Conservation (phyloP, 176 grass and related monocot genomes). For the Cenchrus americanus region DNA sequence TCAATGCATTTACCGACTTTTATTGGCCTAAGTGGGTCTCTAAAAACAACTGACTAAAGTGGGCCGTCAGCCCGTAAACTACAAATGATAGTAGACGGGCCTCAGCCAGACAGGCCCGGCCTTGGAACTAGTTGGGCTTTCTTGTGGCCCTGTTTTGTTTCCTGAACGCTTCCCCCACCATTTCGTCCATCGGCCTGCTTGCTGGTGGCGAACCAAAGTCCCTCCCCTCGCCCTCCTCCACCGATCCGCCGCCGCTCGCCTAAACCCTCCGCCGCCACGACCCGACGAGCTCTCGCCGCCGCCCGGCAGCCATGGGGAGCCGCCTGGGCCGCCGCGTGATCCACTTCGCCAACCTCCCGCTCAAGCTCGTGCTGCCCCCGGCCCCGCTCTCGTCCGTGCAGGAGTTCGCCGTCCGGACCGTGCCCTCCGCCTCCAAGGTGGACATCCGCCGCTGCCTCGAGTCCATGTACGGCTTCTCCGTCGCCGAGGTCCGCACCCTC, state of each 20-base stretch:
- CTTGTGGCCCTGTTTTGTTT: background rate
- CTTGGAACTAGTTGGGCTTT: background rate
- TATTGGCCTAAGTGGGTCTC: no score
- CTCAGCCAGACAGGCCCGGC: background rate
- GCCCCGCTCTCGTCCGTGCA: slow-evolving; percentile 81
- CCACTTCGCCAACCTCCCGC: slow-evolving; percentile 87
- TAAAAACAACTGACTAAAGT: no score
- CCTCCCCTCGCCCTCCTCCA: background rate
- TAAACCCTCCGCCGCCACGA: slow-evolving; percentile 14
- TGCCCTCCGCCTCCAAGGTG: slow-evolving; percentile 96
- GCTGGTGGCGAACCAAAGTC: background rate
- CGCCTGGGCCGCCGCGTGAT: slow-evolving; percentile 90
- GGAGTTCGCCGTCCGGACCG: slow-evolving; percentile 85
- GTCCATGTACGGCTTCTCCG: slow-evolving; percentile 84
- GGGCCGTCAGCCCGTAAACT: no score
- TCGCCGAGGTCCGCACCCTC: slow-evolving; percentile 87
- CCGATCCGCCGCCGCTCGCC: background rate
- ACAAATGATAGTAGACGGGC: no score
- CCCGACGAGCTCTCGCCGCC: background rate
- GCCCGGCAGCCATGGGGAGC: slow-evolving; percentile 66
- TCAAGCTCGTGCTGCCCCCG: slow-evolving; percentile 84
- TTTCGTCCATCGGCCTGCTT: background rate
- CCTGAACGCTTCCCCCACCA: background rate
- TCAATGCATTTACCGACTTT: no score
- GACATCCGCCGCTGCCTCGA: slow-evolving; percentile 93